These are phyloP conservation scores for Boletus eberwhitei DNA, from an alignment of 768 basidiomycete genomes.

Conservation along the genomic window DNA sequence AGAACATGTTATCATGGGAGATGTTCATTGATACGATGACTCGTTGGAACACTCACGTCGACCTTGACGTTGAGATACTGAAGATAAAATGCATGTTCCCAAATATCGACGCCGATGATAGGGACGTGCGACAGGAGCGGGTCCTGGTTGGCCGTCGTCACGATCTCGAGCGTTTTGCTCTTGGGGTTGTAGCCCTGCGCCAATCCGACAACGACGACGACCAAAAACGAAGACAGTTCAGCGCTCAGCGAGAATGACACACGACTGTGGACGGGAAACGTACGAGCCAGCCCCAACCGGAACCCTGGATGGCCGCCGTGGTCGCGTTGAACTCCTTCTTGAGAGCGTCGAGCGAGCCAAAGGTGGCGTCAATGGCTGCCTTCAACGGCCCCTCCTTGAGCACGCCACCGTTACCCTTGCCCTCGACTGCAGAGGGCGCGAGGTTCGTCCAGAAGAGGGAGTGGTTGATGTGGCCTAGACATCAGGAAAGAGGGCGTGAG, in stretches of 20 bases:
- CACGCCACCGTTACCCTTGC: conserved; percentile 58
- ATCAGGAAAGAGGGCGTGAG: background rate
- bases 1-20: background rate
- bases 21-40: background rate
- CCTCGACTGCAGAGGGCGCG: conserved; percentile 53
- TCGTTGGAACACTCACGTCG: conserved; percentile 56
- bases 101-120: conserved; percentile 90
- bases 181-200: conserved; percentile 64
- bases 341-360: conserved; percentile 68
- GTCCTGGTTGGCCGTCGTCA: conserved; percentile 95
- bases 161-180: conserved; percentile 74
- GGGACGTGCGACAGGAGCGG: conserved; percentile 74
- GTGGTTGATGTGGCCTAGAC: conserved; percentile 83
- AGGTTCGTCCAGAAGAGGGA: conserved; percentile 97
- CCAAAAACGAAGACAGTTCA: background rate
- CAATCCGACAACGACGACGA: background rate
- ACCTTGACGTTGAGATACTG: conserved; percentile 95
- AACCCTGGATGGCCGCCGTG: conserved; percentile 86
- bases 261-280: conserved; percentile 29
- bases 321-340: conserved; percentile 82
- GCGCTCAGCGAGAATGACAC: background rate
- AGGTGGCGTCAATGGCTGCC: conserved; percentile 55
- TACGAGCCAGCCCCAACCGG: conserved; percentile 97
- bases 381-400: conserved; percentile 66
- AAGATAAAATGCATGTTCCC: conserved; percentile 96